A percentile compares a stretch with the other conserved stretches of the same genome.
Conservation (phyloP, 768 basidiomycete species). For the Wakefieldia striispora region DNA sequence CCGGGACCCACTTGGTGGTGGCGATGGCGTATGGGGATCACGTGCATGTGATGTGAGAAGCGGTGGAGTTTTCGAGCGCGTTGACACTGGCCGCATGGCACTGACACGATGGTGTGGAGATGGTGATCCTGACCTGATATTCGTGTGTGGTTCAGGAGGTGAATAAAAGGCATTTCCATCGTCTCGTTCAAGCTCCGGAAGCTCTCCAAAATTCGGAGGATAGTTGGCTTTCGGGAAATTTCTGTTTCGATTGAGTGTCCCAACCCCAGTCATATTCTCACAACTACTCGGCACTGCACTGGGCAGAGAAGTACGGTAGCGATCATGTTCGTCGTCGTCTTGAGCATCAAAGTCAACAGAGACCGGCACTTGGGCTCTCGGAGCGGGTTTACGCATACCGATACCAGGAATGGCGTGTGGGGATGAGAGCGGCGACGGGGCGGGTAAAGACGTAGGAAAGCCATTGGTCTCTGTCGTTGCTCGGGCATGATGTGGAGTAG, state of each 20-base stretch:
- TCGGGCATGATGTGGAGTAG: constrained; percentile 32
- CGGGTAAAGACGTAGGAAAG: constrained; percentile 15
- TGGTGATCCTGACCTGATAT: constrained; percentile 21
- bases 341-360: constrained; percentile 47
- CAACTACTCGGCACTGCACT: constrained; percentile 51
- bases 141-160: constrained; percentile 17
- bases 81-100: constrained; percentile 34
- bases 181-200: constrained; percentile 9
- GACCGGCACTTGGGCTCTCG: constrained; percentile 59
- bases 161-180: constrained; percentile 17
- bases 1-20: constrained; percentile 19
- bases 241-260: constrained; percentile 35
- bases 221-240: constrained; percentile 21
- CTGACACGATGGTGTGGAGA: constrained; percentile 26
- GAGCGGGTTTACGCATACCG: constrained; percentile 60
- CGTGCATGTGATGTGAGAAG: constrained; percentile 30
- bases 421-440: constrained; percentile 16
- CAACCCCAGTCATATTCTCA: constrained; percentile 69
- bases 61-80: constrained; percentile 42
- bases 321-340: constrained; percentile 32
- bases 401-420: constrained; percentile 32
- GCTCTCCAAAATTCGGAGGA: constrained; percentile 10
- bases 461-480: constrained; percentile 34
- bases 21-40: constrained; percentile 25
- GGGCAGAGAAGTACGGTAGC: constrained; percentile 45